phyloP scores from a whole-genome alignment of 1,284 basidiomycete genomes.

The Sporisorium sorghi region DNA sequence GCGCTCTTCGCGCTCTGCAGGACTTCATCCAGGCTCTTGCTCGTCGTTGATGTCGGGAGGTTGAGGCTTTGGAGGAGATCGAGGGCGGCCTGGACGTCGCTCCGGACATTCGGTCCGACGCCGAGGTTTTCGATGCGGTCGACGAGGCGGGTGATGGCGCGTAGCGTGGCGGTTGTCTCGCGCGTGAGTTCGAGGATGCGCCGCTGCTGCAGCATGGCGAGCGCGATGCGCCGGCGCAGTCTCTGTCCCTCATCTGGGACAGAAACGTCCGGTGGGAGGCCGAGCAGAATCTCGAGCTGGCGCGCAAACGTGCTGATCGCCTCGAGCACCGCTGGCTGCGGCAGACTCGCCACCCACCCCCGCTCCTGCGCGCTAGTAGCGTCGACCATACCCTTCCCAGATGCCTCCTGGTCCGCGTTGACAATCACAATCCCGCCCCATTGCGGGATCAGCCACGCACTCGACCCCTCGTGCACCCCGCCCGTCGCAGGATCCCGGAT shows the following conservation, averaged over 20 bases:
- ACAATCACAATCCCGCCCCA: constrained; percentile 90
- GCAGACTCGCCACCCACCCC: constrained; percentile 14
- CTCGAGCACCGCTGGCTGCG: constrained; percentile 71
- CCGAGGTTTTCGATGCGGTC: constrained; percentile 62
- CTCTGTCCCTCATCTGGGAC: no score
- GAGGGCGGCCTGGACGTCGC: constrained; percentile 30
- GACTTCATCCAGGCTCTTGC: constrained; percentile 66
- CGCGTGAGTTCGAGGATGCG: constrained; percentile 54
- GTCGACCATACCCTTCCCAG: not conserved
- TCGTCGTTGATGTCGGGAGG: constrained; percentile 59
- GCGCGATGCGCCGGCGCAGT: not conserved
- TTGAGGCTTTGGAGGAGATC: constrained; percentile 33
- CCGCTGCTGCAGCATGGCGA: constrained; percentile 37
- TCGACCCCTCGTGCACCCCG: constrained; percentile 13
- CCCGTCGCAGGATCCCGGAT: constrained; percentile 73
- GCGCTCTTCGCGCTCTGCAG: constrained; percentile 78
- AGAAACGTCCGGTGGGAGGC: no score
- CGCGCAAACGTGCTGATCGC: constrained; percentile 79
- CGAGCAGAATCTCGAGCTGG: constrained; percentile 83
- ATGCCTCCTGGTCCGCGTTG: constrained; percentile 71
- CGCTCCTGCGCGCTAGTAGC: no score
- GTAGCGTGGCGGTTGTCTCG: constrained; percentile 52
- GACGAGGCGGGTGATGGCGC: constrained; percentile 57
- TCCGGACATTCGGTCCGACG: constrained; percentile 51
- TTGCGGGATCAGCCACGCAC: constrained; percentile 89